These are phyloP conservation scores for Penicillium brasilianum DNA, from an alignment of 2,329 filamentous ascomycete genomes.

Conservation along the genomic window DNA sequence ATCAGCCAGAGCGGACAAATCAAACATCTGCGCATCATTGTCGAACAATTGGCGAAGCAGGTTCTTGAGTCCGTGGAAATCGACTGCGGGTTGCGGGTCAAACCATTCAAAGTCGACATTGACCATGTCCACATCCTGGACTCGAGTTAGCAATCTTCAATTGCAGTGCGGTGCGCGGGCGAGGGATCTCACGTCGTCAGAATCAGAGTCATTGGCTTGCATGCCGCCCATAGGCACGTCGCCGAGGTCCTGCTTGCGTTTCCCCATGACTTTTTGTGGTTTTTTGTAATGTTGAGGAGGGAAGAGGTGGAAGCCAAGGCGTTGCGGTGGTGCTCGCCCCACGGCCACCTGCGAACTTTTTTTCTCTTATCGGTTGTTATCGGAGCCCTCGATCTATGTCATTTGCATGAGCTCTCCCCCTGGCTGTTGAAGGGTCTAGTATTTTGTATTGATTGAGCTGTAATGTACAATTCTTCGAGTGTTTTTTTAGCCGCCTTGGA, in stretches of 20 bases:
- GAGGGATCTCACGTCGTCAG: conserved; percentile 44
- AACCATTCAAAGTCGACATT: conserved; percentile 99
- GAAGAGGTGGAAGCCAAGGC: conserved; percentile 14
- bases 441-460: neutral
- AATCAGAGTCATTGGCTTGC: conserved; percentile 47
- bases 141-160: conserved; percentile 16
- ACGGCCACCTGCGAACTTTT: conserved; percentile 33
- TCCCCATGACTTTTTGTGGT: conserved; percentile 51
- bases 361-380: conserved; percentile 32
- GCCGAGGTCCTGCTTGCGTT: conserved; percentile 56
- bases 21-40: conserved; percentile 80
- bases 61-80: conserved; percentile 93
- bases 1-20: conserved; percentile 84
- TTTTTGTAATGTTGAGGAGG: conserved; percentile 10
- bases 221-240: conserved; percentile 51
- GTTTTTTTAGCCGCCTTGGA: neutral
- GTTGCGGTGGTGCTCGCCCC: conserved; percentile 22
- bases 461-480: too few species aligned
- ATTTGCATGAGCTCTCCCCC: neutral
- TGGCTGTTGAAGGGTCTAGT: too few species aligned
- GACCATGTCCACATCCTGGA: conserved; percentile 84
- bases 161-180: conserved; percentile 6
- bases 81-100: conserved; percentile 84
- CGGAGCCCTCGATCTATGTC: conserved; percentile 10
- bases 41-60: conserved; percentile 92